phyloP scores from a whole-genome alignment of 2,329 filamentous ascomycete genomes.

The Cucurbitaria berberidis region DNA sequence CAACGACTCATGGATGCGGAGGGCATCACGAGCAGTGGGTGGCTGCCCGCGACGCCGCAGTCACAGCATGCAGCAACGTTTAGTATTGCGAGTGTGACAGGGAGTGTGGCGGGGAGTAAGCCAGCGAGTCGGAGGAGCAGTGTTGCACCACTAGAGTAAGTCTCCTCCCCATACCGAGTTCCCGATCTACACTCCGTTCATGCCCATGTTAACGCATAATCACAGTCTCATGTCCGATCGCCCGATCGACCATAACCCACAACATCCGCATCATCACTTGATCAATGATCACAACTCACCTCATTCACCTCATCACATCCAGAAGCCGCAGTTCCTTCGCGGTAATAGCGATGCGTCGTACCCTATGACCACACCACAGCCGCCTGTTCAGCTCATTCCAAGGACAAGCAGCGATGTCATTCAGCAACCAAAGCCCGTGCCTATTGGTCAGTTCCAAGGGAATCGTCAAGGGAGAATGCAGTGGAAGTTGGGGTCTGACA shows the following conservation, averaged over 20 bases:
- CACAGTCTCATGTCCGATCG: conserved; percentile 7
- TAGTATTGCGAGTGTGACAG: conserved; percentile 20
- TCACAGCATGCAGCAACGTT: conserved; percentile 40
- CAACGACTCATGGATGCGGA: conserved; percentile 41
- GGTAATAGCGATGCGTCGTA: conserved; percentile 34
- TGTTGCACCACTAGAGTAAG: conserved; percentile 36
- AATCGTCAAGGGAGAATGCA: conserved; percentile 34
- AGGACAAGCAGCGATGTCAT: conserved; percentile 39
- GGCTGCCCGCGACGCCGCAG: conserved; percentile 40
- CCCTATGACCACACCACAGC: conserved; percentile 13
- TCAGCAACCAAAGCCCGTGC: conserved; percentile 33
- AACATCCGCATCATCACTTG: conserved; percentile 7
- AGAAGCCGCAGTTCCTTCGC: conserved; percentile 23
- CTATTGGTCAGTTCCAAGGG: conserved; percentile 23
- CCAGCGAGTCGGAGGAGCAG: conserved; percentile 34
- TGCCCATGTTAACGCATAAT: no score
- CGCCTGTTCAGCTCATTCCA: conserved; percentile 17
- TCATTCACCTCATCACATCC: conserved; percentile 27
- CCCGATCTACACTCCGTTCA: no score
- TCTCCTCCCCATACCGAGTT: no score
- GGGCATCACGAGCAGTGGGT: conserved; percentile 44
- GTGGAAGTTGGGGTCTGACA: conserved; percentile 46
- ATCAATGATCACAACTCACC: conserved; percentile 29
- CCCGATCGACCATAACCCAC: conserved; percentile 7
- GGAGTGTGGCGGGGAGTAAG: conserved; percentile 25